Evolutionary conservation across 1,139 yeast species (phyloP).

Genomic region (Geotrichum macrosporum): DNA sequence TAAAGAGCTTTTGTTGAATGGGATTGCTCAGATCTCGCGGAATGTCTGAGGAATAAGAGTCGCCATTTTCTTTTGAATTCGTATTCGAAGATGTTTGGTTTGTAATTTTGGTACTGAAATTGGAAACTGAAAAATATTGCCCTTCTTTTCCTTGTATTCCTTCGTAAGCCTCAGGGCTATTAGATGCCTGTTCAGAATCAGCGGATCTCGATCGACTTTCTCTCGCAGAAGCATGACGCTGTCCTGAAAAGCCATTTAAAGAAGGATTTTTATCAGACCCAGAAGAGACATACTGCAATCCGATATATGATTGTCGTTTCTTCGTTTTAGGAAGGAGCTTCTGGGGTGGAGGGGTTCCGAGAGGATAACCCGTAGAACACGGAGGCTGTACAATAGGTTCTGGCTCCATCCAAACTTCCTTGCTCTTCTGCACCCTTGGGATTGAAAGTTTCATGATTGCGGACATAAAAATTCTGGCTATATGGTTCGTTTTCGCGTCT

Average conservation of each 20-base stretch:
- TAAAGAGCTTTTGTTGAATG: conserved; percentile 4
- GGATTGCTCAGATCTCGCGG: conserved; percentile 1
- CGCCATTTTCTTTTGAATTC: conserved; percentile 9
- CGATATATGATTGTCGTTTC: conserved; percentile 15
- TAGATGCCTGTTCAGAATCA: conserved; percentile 13
- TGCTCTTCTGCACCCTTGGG: not conserved
- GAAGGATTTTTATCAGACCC: not conserved
- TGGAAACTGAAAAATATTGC: not conserved
- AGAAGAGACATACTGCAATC: not conserved
- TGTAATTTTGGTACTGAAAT: conserved; percentile 8
- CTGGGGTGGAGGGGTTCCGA: conserved; percentile 57
- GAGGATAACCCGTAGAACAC: conserved; percentile 60
- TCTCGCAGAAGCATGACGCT: not conserved
- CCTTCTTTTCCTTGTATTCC: conserved; percentile 7
- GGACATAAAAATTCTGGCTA: conserved; percentile 1
- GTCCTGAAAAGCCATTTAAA: not conserved
- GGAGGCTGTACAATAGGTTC: conserved; percentile 50
- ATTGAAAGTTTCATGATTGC: not conserved
- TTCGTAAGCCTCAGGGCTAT: conserved; percentile 22
- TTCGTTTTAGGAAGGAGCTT: conserved; percentile 44
- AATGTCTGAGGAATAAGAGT: conserved; percentile 8
- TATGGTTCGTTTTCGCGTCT: no score
- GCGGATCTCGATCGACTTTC: conserved; percentile 26
- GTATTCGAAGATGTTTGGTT: conserved; percentile 13
- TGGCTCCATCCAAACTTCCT: conserved; percentile 53